A percentile compares a stretch with the other conserved stretches of the same genome.
Evolutionary conservation across 1,284 basidiomycete genomes (phyloP).

Genomic region (Sporisorium iseilematis-ciliati): DNA sequence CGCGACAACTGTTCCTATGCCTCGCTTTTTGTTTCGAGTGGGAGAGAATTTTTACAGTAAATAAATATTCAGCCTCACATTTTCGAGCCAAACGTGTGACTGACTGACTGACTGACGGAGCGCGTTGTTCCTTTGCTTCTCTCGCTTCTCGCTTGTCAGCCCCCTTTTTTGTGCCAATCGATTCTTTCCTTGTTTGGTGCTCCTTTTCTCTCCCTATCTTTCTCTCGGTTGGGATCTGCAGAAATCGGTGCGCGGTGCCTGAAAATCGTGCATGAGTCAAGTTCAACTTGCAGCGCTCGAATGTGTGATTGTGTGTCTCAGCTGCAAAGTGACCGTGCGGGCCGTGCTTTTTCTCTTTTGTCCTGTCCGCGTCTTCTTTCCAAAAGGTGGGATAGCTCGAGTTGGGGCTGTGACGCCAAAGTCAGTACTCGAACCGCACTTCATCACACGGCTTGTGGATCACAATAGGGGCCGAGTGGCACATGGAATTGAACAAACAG

Average conservation of each 20-base stretch:
- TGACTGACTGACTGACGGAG: too few species aligned
- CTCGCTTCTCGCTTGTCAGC: not conserved
- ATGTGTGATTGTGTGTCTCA: not conserved
- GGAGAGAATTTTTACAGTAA: too few species aligned
- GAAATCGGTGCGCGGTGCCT: constrained; percentile 8
- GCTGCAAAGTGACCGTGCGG: constrained; percentile 2
- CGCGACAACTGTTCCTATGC: not conserved
- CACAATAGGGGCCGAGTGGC: too few species aligned
- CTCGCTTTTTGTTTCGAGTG: not conserved
- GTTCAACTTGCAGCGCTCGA: not conserved
- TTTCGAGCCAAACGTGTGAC: too few species aligned
- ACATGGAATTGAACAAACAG: too few species aligned
- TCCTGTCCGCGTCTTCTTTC: not conserved
- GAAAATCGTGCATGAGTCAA: constrained; percentile 8
- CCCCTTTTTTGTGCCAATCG: not conserved
- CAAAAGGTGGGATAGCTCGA: too few species aligned
- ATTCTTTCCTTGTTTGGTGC: not conserved
- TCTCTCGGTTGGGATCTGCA: not conserved
- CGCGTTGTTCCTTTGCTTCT: too few species aligned
- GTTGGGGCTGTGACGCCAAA: too few species aligned
- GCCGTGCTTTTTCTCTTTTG: not conserved
- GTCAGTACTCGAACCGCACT: too few species aligned
- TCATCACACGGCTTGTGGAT: too few species aligned
- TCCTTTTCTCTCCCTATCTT: not conserved
- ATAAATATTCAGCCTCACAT: too few species aligned